A percentile compares a stretch with the other conserved stretches of the same genome.
Conservation (phyloP, 495 filamentous ascomycete species). For the Bombardia bombarda region DNA sequence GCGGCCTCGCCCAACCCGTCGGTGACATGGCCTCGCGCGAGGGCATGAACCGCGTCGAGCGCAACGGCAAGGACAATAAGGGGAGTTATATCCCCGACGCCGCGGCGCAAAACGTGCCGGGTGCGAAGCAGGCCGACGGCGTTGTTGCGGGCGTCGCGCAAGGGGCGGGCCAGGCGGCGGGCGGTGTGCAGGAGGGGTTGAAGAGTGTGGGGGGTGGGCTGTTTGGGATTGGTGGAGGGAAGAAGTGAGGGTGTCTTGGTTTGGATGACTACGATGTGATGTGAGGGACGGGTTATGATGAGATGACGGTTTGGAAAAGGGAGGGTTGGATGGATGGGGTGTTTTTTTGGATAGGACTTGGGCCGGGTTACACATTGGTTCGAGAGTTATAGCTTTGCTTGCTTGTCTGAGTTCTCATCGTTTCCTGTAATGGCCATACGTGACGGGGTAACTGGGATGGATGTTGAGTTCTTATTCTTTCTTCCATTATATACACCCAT, state of each 20-base stretch:
- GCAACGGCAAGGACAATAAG: conserved; percentile 51
- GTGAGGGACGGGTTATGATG: no score
- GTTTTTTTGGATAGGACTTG: no score
- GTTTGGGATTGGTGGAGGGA: conserved; percentile 1
- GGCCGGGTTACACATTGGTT: no score
- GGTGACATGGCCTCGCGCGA: conserved; percentile 54
- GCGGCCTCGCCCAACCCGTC: conserved; percentile 51
- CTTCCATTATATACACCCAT: no score
- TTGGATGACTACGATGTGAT: no score
- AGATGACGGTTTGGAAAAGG: no score
- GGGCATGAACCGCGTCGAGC: conserved; percentile 55
- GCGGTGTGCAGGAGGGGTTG: conserved; percentile 6
- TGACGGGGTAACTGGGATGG: no score
- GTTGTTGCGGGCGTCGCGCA: conserved; percentile 7
- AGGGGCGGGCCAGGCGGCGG: conserved; percentile 12
- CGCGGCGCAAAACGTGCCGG: not conserved
- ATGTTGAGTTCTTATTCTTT: no score
- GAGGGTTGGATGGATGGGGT: no score
- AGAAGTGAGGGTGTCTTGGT: conserved; percentile 2
- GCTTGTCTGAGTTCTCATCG: no score
- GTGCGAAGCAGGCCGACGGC: conserved; percentile 9
- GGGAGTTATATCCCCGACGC: conserved; percentile 35
- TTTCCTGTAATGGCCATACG: no score
- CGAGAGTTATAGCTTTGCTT: no score
- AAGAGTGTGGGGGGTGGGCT: conserved; percentile 10